phyloP scores from a whole-genome alignment of 345 rosid species.

The Zanthoxylum bungeanum region DNA sequence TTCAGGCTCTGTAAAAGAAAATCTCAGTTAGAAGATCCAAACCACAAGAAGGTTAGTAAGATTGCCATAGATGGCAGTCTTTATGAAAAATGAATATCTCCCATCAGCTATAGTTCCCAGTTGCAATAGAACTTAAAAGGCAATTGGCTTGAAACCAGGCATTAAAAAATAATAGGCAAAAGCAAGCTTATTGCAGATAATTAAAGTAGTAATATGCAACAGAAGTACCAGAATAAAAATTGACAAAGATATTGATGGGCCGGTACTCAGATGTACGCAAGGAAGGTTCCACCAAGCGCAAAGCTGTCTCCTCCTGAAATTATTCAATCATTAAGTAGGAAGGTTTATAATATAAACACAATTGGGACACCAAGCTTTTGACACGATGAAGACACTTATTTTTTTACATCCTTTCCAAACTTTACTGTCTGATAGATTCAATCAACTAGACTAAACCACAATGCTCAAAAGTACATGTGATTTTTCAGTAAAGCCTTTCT shows the following conservation, averaged over 20 bases:
- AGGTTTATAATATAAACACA: not conserved
- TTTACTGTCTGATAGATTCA: not conserved
- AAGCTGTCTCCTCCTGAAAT: constrained; percentile 76
- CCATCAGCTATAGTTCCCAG: not conserved
- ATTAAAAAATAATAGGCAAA: not conserved
- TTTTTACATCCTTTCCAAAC: not conserved
- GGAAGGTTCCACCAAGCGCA: constrained; percentile 62
- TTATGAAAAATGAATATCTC: not conserved
- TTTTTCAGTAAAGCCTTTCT: not conserved
- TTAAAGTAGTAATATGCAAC: not conserved
- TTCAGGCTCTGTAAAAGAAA: constrained; percentile 64
- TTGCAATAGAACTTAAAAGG: not conserved
- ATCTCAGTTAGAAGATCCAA: constrained; percentile 1
- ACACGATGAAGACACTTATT: not conserved
- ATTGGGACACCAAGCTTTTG: not conserved
- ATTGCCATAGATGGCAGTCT: too few species aligned
- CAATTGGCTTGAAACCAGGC: not conserved
- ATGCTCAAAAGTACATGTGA: constrained; percentile 3
- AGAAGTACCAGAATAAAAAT: constrained; percentile 71
- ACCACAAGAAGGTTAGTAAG: not conserved
- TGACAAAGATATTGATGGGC: constrained; percentile 70
- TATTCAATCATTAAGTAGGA: constrained; percentile 2
- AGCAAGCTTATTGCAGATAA: not conserved
- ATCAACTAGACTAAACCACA: not conserved
- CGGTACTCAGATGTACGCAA: constrained; percentile 67